Conservation (phyloP, 164 flowering plant species). For the Berberis vulgaris region DNA sequence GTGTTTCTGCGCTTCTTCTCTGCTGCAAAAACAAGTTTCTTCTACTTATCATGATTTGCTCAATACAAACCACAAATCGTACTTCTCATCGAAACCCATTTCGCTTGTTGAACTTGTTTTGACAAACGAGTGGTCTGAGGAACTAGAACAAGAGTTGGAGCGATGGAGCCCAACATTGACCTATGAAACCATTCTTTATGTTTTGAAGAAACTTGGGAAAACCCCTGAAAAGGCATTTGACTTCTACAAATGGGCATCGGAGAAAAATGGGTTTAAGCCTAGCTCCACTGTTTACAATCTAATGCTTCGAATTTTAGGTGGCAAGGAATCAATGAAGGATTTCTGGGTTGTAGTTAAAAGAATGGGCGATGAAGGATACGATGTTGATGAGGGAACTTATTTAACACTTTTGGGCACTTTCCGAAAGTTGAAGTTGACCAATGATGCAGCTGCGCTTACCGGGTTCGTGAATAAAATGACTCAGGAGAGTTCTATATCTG, state of each 20-base stretch:
- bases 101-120: background rate
- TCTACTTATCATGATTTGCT: slow-evolving; percentile 6
- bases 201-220: slow-evolving; percentile 48
- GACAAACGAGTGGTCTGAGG: background rate
- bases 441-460: slow-evolving; percentile 38
- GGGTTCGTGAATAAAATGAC: slow-evolving; percentile 43
- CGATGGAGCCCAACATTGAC: background rate
- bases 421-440: slow-evolving; percentile 33
- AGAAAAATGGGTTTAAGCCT: slow-evolving; percentile 33
- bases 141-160: background rate
- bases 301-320: slow-evolving; percentile 44
- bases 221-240: slow-evolving; percentile 42
- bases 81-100: slow-evolving; percentile 13
- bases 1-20: slow-evolving; percentile 2
- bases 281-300: slow-evolving; percentile 45
- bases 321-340: slow-evolving; percentile 36
- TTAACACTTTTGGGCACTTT: slow-evolving; percentile 28
- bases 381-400: slow-evolving; percentile 56
- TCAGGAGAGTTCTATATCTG: slow-evolving; percentile 34
- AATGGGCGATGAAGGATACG: slow-evolving; percentile 65
- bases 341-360: slow-evolving; percentile 54
- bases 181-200: slow-evolving; percentile 33
- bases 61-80: slow-evolving; percentile 17
- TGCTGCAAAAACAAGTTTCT: slow-evolving; percentile 9
- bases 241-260: slow-evolving; percentile 60